phyloP scores from a whole-genome alignment of 2,329 filamentous ascomycete species.

The Alternaria sp. region DNA sequence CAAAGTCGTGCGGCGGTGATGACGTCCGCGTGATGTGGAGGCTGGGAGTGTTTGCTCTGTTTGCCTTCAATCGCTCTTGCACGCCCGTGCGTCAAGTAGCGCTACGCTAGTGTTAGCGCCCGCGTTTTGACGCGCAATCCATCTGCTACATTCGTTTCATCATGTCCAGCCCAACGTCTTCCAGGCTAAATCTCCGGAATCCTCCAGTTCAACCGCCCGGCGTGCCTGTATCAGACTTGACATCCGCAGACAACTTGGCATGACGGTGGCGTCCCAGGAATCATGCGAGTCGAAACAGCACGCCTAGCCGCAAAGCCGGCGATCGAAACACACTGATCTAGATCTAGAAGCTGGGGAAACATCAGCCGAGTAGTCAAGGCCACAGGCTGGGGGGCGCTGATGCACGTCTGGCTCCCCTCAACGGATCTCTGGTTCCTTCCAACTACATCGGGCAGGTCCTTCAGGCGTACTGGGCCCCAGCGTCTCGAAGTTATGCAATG shows the following conservation, averaged over 20 bases:
- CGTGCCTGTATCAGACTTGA: conserved; percentile 3
- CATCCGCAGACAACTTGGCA: background rate
- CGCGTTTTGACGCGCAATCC: conserved; percentile 15
- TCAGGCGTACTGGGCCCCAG: conserved; percentile 7
- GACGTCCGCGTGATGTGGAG: conserved; percentile 22
- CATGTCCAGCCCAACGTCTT: conserved; percentile 4
- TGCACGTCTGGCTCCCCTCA: conserved; percentile 13
- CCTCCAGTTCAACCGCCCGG: conserved; percentile 4
- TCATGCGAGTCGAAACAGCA: conserved; percentile 7
- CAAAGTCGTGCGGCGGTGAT: conserved; percentile 8
- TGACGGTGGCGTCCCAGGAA: background rate
- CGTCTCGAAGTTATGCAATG: conserved; percentile 28
- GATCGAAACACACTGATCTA: background rate
- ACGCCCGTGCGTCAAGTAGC: background rate
- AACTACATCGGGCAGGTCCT: conserved; percentile 13
- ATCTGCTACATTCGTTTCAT: conserved; percentile 17
- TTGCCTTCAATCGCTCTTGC: conserved; percentile 2
- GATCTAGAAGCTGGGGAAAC: conserved; percentile 8
- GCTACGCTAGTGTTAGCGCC: conserved; percentile 4
- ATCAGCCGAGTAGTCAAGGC: background rate
- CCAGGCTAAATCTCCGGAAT: conserved; percentile 4
- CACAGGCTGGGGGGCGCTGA: background rate
- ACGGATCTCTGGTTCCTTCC: conserved; percentile 22
- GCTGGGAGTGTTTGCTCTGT: conserved; percentile 10
- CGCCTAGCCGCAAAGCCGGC: conserved; percentile 1